Evolutionary conservation across 2,329 filamentous ascomycete species (phyloP).

Genomic region (Penicillium oxalicum): DNA sequence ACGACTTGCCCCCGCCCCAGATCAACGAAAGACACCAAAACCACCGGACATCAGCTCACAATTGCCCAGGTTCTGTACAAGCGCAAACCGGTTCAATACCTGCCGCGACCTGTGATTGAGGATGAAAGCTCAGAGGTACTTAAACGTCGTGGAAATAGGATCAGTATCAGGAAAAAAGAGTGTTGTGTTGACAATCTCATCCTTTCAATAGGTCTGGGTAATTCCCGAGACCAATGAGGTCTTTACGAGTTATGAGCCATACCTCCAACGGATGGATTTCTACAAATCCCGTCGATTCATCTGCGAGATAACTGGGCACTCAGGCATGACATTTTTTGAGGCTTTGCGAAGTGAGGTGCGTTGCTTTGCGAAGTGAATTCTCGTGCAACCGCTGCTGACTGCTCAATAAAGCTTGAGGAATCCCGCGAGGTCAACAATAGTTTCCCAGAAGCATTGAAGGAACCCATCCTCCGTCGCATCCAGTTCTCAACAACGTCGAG

Average conservation of each 20-base stretch:
- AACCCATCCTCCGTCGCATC: slow-evolving; percentile 80
- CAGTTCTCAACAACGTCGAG: slow-evolving; percentile 86
- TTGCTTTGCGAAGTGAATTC: slow-evolving; percentile 11
- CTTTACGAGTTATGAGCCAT: slow-evolving; percentile 82
- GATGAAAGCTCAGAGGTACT: slow-evolving; percentile 77
- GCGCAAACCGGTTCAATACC: slow-evolving; percentile 84
- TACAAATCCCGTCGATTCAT: slow-evolving; percentile 92
- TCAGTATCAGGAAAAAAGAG: slow-evolving; percentile 1
- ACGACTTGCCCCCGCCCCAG: not conserved
- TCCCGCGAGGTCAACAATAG: slow-evolving; percentile 84
- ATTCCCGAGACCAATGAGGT: slow-evolving; percentile 87
- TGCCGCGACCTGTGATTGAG: slow-evolving; percentile 64
- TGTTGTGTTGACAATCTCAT: slow-evolving; percentile 5
- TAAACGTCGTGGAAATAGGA: not conserved
- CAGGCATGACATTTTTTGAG: slow-evolving; percentile 84
- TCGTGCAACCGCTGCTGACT: slow-evolving; percentile 4
- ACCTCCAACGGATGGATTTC: slow-evolving; percentile 81
- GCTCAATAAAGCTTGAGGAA: slow-evolving; percentile 57
- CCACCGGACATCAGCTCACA: slow-evolving; percentile 16
- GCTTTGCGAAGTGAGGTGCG: slow-evolving; percentile 85
- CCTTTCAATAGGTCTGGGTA: slow-evolving; percentile 67
- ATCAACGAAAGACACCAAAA: not conserved
- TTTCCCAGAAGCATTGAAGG: slow-evolving; percentile 86
- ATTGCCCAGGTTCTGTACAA: slow-evolving; percentile 78
- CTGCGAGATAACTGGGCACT: slow-evolving; percentile 92